These are phyloP conservation scores for Candida montana DNA, from an alignment of 805 yeast species.

Conservation along the genomic window DNA sequence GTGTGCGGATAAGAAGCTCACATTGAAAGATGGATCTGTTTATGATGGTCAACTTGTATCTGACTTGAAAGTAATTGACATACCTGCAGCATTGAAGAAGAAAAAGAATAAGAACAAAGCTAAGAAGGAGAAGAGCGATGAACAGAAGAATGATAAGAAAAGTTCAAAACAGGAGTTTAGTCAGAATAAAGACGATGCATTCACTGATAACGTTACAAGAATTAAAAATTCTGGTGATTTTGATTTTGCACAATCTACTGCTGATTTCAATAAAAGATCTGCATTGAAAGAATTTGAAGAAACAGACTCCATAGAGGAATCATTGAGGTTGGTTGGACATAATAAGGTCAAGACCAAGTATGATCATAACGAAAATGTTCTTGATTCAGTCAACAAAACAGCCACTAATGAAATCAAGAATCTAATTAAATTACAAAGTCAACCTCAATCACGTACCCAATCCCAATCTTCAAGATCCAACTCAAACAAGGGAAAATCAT, in stretches of 20 bases:
- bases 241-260: conserved; percentile 78
- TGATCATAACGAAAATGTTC: conserved; percentile 59
- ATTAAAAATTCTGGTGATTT: conserved; percentile 58
- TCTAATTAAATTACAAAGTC: conserved; percentile 1
- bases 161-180: conserved; percentile 8
- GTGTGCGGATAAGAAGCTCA: conserved; percentile 34
- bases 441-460: conserved; percentile 1
- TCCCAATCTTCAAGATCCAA: conserved; percentile 2
- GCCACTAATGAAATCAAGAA: conserved; percentile 1
- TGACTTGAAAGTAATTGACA: conserved; percentile 51
- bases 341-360: conserved; percentile 53
- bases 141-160: conserved; percentile 9
- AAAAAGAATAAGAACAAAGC: no score
- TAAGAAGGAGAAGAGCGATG: conserved; percentile 9
- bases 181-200: conserved; percentile 22
- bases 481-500: conserved; percentile 5
- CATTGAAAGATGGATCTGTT: conserved; percentile 33
- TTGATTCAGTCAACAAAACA: background rate
- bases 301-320: conserved; percentile 55
- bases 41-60: conserved; percentile 37
- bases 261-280: conserved; percentile 72
- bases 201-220: conserved; percentile 46
- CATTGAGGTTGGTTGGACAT: conserved; percentile 66
- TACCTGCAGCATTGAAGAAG: conserved; percentile 35
- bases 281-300: conserved; percentile 74